Percentiles rank a stretch among this genome's conserved stretches.
Evolutionary conservation across 257 asterid species (phyloP).

Genomic region (Agastache rugosa): DNA sequence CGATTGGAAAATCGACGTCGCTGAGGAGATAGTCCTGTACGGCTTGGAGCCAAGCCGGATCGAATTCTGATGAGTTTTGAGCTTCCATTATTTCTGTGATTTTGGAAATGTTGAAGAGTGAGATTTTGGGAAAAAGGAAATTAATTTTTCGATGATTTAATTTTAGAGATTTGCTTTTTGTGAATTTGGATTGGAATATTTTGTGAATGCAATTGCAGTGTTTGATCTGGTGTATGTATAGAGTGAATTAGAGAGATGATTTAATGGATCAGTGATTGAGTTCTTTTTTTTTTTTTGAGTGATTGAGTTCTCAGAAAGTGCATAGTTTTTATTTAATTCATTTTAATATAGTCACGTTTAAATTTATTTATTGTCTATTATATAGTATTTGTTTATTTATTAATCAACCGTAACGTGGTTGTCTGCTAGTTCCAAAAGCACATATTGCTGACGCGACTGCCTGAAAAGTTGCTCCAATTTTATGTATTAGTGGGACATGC

Average conservation of each 20-base stretch:
- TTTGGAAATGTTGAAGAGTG: background rate
- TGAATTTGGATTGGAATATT: background rate
- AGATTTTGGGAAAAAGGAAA: background rate
- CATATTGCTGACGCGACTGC: background rate
- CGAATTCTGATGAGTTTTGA: slow-evolving; percentile 30
- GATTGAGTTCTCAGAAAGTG: background rate
- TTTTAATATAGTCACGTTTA: background rate
- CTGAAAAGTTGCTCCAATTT: too few relatives aligned
- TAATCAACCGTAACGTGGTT: background rate
- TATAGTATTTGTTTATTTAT: background rate
- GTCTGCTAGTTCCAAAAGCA: background rate
- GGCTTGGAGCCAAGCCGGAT: slow-evolving; percentile 24
- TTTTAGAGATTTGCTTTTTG: background rate
- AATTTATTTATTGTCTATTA: background rate
- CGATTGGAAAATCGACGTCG: slow-evolving; percentile 33
- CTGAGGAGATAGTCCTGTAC: slow-evolving; percentile 38
- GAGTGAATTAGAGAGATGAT: background rate
- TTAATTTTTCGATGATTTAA: background rate
- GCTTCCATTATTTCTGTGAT: slow-evolving; percentile 24
- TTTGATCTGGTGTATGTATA: background rate
- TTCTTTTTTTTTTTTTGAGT: too few relatives aligned
- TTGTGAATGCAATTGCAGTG: background rate
- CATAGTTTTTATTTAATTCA: background rate
- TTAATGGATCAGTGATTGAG: too few relatives aligned
- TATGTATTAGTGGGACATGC: too few relatives aligned